These are phyloP conservation scores for Petunia hybrid DNA, from an alignment of 305 asterid genomes.

Conservation along the genomic window DNA sequence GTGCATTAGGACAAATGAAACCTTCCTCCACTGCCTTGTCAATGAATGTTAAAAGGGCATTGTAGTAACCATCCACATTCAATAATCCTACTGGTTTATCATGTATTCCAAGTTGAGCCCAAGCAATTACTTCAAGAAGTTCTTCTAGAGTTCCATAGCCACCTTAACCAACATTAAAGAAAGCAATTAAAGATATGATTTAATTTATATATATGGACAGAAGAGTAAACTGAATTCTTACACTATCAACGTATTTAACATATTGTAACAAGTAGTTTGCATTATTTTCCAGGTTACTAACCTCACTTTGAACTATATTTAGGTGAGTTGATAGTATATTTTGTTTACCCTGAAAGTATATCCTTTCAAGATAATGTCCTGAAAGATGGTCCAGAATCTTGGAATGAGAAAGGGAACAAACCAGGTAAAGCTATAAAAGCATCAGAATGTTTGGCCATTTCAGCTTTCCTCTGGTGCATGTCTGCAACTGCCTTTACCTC, in stretches of 20 bases:
- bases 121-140: conserved; percentile 51
- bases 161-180: conserved; percentile 30
- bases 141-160: conserved; percentile 59
- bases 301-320: too few relatives aligned
- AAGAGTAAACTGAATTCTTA: too few relatives aligned
- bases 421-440: conserved; percentile 55
- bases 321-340: too few relatives aligned
- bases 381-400: conserved; percentile 17
- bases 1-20: conserved; percentile 49
- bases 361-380: background rate
- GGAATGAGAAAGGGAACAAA: conserved; percentile 21
- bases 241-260: too few relatives aligned
- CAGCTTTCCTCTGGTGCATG: conserved; percentile 55
- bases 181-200: too few relatives aligned
- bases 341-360: background rate
- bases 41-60: conserved; percentile 43
- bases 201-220: too few relatives aligned
- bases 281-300: too few relatives aligned
- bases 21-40: conserved; percentile 55
- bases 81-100: conserved; percentile 54
- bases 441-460: conserved; percentile 49
- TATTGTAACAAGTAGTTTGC: too few relatives aligned
- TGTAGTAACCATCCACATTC: conserved; percentile 53
- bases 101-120: conserved; percentile 60
- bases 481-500: conserved; percentile 53